Evolutionary conservation across 140 eudicot genomes (phyloP).

Genomic region (Flaveria floridana): DNA sequence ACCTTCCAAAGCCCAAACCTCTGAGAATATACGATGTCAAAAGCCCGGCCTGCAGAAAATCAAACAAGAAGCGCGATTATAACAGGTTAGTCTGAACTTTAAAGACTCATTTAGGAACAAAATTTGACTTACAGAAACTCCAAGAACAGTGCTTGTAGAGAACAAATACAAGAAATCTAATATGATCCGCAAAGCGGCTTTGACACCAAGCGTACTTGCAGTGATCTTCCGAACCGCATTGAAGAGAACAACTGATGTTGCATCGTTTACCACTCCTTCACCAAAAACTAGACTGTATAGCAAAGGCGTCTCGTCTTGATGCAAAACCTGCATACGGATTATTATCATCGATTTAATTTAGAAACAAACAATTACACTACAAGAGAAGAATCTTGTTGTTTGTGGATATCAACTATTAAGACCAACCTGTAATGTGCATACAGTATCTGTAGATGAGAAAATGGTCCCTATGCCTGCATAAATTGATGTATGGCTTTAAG

Average conservation of each 20-base stretch:
- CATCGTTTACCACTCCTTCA: slow-evolving; percentile 98
- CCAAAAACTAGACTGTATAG: slow-evolving; percentile 95
- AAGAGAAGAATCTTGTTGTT: not conserved
- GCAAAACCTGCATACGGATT: slow-evolving; percentile 54
- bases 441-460: slow-evolving; percentile 96
- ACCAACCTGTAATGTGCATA: slow-evolving; percentile 91
- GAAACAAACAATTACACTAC: not conserved
- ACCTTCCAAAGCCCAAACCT: slow-evolving; percentile 92
- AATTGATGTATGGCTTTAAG: not conserved
- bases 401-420: not conserved
- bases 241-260: slow-evolving; percentile 93
- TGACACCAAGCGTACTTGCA: slow-evolving; percentile 45
- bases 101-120: not conserved
- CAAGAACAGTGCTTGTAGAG: slow-evolving; percentile 84
- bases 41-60: slow-evolving; percentile 78
- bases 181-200: slow-evolving; percentile 50
- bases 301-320: slow-evolving; percentile 96
- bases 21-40: slow-evolving; percentile 70
- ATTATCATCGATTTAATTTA: not conserved
- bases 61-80: not conserved
- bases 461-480: slow-evolving; percentile 71
- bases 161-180: slow-evolving; percentile 74
- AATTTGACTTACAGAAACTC: slow-evolving; percentile 56
- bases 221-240: slow-evolving; percentile 85
- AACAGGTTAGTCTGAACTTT: not conserved